Base-by-base conservation (phyloP, 1,139 yeast species). In the Kodamaea ohmeri region DNA sequence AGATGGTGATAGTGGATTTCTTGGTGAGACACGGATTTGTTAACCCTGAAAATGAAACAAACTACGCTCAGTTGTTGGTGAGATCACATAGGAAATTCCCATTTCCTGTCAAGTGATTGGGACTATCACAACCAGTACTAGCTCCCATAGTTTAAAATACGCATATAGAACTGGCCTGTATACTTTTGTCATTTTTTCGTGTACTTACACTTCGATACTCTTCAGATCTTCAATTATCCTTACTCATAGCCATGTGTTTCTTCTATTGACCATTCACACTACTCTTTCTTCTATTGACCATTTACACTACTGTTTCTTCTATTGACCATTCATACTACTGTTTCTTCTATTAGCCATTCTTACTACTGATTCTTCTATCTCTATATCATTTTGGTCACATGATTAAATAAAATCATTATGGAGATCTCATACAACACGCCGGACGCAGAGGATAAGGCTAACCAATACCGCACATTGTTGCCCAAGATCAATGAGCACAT, bases 11-110 rank as follows among this genome's bases (percentile, higher is more conserved):
- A 28, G 67, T 89, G 17, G 97, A 92, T 52, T 92, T 92, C 51
- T 67, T 92, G 45, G 73, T 90, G 16, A 78, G 98, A 49, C 92
- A 85, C 52, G 96, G 96, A 1, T 55, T 70, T 25, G 55, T 88
- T 17, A 73, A 78, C 0, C 67, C 80, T 0, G 83, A 76, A 32
- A 67, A 63, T 33, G 96, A 88, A 50, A 76, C 78, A 0, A 71
- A 81, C 43, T 87, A 73, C 47, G 44, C 74, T 18, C 81, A 80
- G 49, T 71, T 90, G 6, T 65, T 69, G 13, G 53, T 63, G 15
- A 71, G 83, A 42, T 60, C 80, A 37, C 97, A 89, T 55, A 72
- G 97, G 44, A 50, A 53, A 19, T 56, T 89, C 29, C 90, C 90
- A 2, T 88, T 83, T 49, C 92, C 96, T 4, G 60, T 76, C 5